phyloP scores from a whole-genome alignment of 139 green algal species.

The Micromonas pusilla region DNA sequence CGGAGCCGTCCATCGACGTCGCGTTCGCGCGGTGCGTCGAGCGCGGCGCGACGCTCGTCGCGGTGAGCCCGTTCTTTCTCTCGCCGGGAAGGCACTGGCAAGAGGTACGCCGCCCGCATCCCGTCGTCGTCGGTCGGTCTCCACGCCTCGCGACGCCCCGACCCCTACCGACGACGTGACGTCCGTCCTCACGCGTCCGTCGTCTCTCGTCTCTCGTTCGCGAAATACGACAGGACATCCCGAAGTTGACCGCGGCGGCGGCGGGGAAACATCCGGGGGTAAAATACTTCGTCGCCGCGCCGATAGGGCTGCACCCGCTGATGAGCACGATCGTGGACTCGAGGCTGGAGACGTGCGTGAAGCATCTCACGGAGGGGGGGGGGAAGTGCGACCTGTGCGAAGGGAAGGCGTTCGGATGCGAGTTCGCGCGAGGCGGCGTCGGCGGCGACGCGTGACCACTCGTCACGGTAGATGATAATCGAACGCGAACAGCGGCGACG shows the following conservation, averaged over 20 bases:
- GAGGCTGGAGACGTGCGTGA: conserved; percentile 24
- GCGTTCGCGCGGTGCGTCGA: conserved; percentile 39
- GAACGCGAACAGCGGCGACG: too few relatives aligned
- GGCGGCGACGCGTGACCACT: neutral
- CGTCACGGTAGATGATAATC: too few relatives aligned
- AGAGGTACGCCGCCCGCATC: too few relatives aligned
- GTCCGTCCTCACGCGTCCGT: too few relatives aligned
- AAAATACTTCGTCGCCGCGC: conserved; percentile 38
- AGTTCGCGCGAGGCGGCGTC: neutral
- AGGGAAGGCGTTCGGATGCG: neutral
- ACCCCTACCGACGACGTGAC: too few relatives aligned
- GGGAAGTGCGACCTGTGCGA: conserved; percentile 13
- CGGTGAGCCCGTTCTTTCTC: conserved; percentile 48
- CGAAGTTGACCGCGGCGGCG: conserved; percentile 34
- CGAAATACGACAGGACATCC: too few relatives aligned
- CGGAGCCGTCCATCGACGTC: conserved; percentile 40
- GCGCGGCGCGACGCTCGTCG: conserved; percentile 36
- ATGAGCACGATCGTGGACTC: conserved; percentile 37
- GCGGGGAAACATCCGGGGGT: conserved; percentile 37
- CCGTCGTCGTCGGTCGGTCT: too few relatives aligned
- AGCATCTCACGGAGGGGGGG: neutral
- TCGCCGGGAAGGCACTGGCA: conserved; percentile 45
- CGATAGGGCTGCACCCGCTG: conserved; percentile 42
- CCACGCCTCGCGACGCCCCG: too few relatives aligned
- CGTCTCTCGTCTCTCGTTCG: too few relatives aligned